Percentiles rank a stretch among this genome's conserved stretches.
Conservation (phyloP, 495 filamentous ascomycete genomes). For the Penicillium turbatum region DNA sequence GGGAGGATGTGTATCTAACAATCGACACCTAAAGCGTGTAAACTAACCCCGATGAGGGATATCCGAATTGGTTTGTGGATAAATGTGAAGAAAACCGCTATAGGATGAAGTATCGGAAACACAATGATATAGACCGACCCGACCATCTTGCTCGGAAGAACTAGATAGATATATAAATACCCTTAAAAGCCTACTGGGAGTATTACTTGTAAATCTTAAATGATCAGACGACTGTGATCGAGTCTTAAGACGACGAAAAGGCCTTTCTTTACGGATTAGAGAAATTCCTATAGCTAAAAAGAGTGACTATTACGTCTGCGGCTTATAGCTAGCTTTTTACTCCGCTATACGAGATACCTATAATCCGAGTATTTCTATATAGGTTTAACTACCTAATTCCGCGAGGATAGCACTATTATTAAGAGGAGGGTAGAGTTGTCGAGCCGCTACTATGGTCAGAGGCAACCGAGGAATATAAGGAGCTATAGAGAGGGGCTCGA, state of each 20-base stretch:
- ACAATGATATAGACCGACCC: constrained; percentile 12
- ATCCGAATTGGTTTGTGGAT: constrained; percentile 20
- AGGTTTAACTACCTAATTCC: constrained; percentile 31
- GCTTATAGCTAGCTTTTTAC: constrained; percentile 25
- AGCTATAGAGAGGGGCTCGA: constrained; percentile 18
- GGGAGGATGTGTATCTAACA: background rate
- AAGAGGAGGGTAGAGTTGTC: background rate
- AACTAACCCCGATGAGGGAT: constrained; percentile 11
- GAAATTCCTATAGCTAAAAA: constrained; percentile 22
- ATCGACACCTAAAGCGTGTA: background rate
- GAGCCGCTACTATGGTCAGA: constrained; percentile 9
- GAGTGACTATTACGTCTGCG: constrained; percentile 28
- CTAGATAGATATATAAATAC: constrained; percentile 12
- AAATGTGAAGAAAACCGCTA: constrained; percentile 15
- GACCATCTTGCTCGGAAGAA: constrained; percentile 11
- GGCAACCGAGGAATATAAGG: constrained; percentile 11
- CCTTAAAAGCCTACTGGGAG: constrained; percentile 15
- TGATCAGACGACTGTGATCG: constrained; percentile 19
- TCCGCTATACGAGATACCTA: constrained; percentile 32
- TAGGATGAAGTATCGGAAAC: constrained; percentile 7
- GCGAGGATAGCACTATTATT: constrained; percentile 24
- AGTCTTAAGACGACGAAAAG: constrained; percentile 14
- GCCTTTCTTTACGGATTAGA: constrained; percentile 14
- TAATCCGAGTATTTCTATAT: constrained; percentile 29
- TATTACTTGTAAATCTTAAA: constrained; percentile 18